Base-by-base conservation (phyloP, 306 rosid species). In the Cotoneaster glaucophyllus region DNA sequence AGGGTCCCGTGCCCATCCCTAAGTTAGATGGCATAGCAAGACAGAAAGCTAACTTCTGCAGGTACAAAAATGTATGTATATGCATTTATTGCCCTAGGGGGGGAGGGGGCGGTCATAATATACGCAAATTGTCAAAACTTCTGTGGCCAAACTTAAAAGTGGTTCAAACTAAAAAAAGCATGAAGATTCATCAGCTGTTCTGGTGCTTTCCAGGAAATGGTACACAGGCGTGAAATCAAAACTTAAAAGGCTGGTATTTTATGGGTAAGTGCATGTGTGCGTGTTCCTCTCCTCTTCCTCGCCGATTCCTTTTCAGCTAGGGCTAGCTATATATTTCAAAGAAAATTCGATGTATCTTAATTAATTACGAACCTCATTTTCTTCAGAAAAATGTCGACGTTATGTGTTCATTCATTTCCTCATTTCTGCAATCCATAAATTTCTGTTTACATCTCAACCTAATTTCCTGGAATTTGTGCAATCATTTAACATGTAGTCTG, bases 251-350 rank as follows among this genome's bases (percentile, higher is more conserved):
- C 59, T 6, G 59, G 66, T 34, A 34, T 31, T 45, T 4, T 45
- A 15, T 45, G 19, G 19, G 53, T 14, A 14, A 14, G 53, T 14
- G 53, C 19, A 15, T 18, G 28, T 4, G 28, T 64, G 43, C 13
- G 76, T 78, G 82, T 73, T 78, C 85, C 82, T 77, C 28, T 15
- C 8, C 31, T 4, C 59, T 18, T 68, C 85, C 73, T 67, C 21
- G 8, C 6, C 21, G 24, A 0, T 4, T 14, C 6, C 4, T 19
- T 18, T 3, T 64, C n/a, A 62, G n/a, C 69, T 32, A 29, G 43
- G 15, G n/a, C 69, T 64, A 29, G 41, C 19, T 9, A 62, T 48
- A 15, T 52, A 15, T 52, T 18, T 10, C 3, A 5, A 7, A 7
- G 45, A 48, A 63, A 75, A 50, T 13, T 32, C 13, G 4, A n/a